Evolutionary conservation across 768 basidiomycete genomes (phyloP), one percentile per base, ranked within the genome.

Genomic region (Trametes sanguinea): DNA sequence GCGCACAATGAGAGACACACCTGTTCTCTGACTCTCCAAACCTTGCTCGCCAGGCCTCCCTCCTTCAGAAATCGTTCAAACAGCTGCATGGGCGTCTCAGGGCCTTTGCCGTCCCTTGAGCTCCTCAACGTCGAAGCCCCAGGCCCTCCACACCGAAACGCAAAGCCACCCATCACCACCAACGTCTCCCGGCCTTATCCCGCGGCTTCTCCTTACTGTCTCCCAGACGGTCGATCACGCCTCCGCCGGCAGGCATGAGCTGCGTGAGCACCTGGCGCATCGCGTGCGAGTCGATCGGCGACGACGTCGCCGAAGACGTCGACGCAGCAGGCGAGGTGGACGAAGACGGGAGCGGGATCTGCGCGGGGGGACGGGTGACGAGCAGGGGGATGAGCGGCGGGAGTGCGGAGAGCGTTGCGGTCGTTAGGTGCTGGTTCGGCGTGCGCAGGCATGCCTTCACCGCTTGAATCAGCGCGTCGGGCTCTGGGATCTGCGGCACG

Each of bases 21-120:
- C 82, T 94, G 94, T 74, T 96, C 94, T 56, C 90, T 81, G 40
- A 92, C 87, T 74, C 89, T 88, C 85, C 89, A 89, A 7, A 89
- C 88, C 77, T 95, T 95, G 75, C 90, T 93, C 45, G 76, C 76
- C 42, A 95, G 73, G 2, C 89, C 94, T 6, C 71, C 77, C 67
- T 95, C 94, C 67, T 82, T 84, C 63, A 95, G 56, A 66, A 82
- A 81, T 47, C 85, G 79, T 72, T 95, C 93, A 65, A 92, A 90
- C 33, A 86, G 76, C 67, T 78, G 77, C 51, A 89, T 72, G 10
- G 90, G 88, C 14, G 85, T 84, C 74, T 94, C 91, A 14, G 78
- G 77, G 29, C 84, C 83, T 73, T 92, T 93, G 40, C 80, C 80
- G 60, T 76, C 78, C 52, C 73, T 76, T 62, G 79, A 80, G 56